phyloP scores from a whole-genome alignment of 306 rosid species.

The Notholithocarpus densiflorus region DNA sequence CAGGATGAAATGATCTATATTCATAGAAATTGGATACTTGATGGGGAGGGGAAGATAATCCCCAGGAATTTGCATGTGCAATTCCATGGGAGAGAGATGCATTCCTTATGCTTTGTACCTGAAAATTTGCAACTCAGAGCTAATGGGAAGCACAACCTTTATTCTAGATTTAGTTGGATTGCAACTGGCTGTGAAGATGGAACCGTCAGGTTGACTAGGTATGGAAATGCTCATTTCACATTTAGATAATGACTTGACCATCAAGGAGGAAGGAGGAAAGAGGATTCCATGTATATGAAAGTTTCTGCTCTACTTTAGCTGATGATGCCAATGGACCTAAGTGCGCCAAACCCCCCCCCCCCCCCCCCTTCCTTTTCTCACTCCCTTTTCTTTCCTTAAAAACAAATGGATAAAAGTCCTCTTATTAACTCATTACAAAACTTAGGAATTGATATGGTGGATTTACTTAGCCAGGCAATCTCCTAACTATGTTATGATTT shows the following conservation, averaged over 20 bases:
- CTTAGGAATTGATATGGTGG: not conserved
- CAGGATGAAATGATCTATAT: constrained; percentile 86
- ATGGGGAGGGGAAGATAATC: constrained; percentile 46
- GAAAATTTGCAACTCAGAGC: constrained; percentile 40
- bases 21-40: constrained; percentile 55
- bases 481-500: constrained; percentile 22
- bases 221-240: constrained; percentile 30
- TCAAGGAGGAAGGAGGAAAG: not conserved
- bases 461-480: not conserved
- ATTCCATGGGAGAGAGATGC: constrained; percentile 98
- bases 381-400: too few relatives aligned
- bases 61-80: constrained; percentile 81
- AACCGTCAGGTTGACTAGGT: constrained; percentile 91
- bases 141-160: constrained; percentile 23
- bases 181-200: constrained; percentile 98
- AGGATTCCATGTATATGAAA: not conserved
- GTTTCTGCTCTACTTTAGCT: not conserved
- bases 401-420: too few relatives aligned
- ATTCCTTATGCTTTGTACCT: constrained; percentile 74
- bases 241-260: not conserved
- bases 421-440: not conserved
- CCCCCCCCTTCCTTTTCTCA: too few relatives aligned
- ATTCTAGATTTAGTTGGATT: constrained; percentile 62
- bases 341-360: not conserved
- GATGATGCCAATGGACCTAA: constrained; percentile 17